Evolutionary conservation across 257 asterid genomes (phyloP), one percentile per base, ranked within the genome.

Genomic region (Voacanga thouarsii): DNA sequence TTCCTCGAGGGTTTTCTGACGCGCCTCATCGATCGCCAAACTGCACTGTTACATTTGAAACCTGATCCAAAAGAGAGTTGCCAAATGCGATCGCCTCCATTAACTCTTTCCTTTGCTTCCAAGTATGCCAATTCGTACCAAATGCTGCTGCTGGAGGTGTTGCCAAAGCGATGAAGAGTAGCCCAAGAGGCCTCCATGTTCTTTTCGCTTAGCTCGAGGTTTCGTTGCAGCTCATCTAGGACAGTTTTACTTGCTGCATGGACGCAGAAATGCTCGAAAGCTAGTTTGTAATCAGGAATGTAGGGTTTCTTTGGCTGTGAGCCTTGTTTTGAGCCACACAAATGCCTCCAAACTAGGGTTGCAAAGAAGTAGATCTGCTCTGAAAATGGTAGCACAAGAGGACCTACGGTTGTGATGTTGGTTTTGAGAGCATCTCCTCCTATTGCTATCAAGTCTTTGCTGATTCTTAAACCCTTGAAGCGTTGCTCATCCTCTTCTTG

Each of bases 61-160:
- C 99, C 98, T 0, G 99, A 95, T 11, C 99, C 99, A n/a, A 93
- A 95, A 0, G 98, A 83, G 60, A 95, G 83, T 79, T 95, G 99
- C 98, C 99, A 95, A 15, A 95, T 82, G 0, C 98, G 96, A 33
- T 95, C 97, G 0, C 97, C 98, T 41, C 90, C 78, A 75, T 56
- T 84, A 4, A 95, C 87, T 18, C 82, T 85, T 75, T 82, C 98
- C 90, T 95, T 93, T 0, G 94, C 97, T 74, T 95, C 99, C 84
- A 95, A 24, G 75, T 95, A 95, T 2, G 99, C 98, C 77, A 95
- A 80, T 77, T 92, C 96, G 26, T 95, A 95, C 99, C 99, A 95
- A 23, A 95, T 87, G 91, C 99, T 92, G 85, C 98, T 93, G 87
- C 99, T 95, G 6, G 99, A 95, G 0, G 92, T 91, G 90, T 95